Base-by-base conservation (phyloP, 306 rosid species). In the Pyrus pyrifolia region DNA sequence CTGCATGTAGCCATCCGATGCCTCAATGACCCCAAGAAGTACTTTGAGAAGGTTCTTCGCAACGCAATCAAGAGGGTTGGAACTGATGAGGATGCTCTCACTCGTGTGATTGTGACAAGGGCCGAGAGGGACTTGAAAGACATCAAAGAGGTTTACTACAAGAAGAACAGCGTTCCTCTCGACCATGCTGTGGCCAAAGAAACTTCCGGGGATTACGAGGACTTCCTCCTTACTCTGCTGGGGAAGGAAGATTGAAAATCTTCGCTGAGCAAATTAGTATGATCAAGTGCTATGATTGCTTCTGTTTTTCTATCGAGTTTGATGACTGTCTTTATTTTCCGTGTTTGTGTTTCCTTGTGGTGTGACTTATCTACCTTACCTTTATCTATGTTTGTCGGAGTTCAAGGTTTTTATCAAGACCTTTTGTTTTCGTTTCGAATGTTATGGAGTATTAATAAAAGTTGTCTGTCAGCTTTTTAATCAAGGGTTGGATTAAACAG, bases 41-140 rank as follows among this genome's bases (percentile, higher is more conserved):
- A 93, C 86, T 93, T 82, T 71, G 96, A 88, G 67, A 91, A 93
- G 98, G 85, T 88, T 22, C 52, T 91, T 64, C 85, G 98, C 14
- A 82, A 91, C 27, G 89, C 89, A 2, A 71, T 93, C 33, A 89
- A 88, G 27, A 83, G 64, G 75, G 0, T 72, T 4, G 98, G 96
- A 59, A 87, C 89, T 0, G 93, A 91, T 58, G 97, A 93, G 76
- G 97, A 91, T 58, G 90, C 85, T 12, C 63, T 93, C n/a, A 93
- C 92, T 1, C 89, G 97, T 1, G 96, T 88, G 86, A 72, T 93
- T 4, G 97, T 93, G 66, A 83, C 89, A 3, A 76, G 97, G 74
- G 98, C 98, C 19, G 97, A 94, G 88, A 94, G 78, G 81, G 98
- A 94, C 63, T 12, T 93, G 86, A 82, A 71, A 74, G 6, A 46